Conservation (phyloP, 441 rosid genomes). For the Populus tomentosa region DNA sequence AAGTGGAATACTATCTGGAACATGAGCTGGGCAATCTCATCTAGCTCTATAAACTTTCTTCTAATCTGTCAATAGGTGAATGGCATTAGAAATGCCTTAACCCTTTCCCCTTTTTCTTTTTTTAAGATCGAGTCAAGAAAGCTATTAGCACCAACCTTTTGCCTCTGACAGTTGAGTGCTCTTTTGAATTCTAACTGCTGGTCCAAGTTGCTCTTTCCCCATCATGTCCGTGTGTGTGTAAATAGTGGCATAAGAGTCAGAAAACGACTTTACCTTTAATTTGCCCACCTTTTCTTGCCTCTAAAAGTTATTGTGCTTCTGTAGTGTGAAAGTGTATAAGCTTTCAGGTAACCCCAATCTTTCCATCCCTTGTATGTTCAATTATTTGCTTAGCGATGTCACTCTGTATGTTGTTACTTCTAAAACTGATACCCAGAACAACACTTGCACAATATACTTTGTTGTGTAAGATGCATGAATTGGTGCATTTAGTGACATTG, state of each 20-base stretch:
- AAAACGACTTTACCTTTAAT: not conserved
- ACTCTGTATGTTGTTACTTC: not conserved
- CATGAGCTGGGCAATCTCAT: not conserved
- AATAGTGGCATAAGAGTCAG: not conserved
- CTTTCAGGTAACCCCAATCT: not conserved
- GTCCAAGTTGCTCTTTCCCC: not conserved
- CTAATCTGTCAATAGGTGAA: not conserved
- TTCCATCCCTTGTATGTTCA: not conserved
- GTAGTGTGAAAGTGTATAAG: not conserved
- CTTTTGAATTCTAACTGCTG: not conserved
- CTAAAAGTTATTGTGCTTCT: not conserved
- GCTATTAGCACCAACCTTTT: not conserved
- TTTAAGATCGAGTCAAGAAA: not conserved
- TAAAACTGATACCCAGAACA: not conserved
- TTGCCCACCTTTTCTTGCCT: not conserved
- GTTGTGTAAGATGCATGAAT: not conserved
- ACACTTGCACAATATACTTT: not conserved
- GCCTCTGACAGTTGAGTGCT: not conserved
- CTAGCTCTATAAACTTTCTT: not conserved
- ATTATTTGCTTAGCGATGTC: not conserved
- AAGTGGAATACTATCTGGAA: not conserved
- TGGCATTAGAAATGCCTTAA: not conserved
- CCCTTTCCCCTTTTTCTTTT: not conserved
- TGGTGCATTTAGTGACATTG: not conserved
- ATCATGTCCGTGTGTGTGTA: not conserved